Evolutionary conservation across 805 yeast genomes (phyloP), one percentile per base, ranked within the genome.

Genomic region (Ogataea pignaliae): DNA sequence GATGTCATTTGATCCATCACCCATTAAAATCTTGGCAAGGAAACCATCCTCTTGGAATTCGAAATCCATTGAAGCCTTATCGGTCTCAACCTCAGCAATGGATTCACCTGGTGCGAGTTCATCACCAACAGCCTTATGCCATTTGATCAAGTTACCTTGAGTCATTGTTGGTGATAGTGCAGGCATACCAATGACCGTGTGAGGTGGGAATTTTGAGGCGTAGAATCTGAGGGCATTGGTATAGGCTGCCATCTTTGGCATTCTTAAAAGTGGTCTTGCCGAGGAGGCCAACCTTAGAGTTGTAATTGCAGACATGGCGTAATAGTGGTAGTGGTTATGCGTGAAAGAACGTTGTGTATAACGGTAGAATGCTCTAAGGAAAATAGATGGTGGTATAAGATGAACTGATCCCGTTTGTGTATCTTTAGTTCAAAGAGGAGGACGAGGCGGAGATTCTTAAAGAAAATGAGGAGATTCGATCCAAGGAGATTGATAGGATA

Each of bases 81-180:
- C 99, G 55, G 99, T 91, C 73, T 91, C 99, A 53, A 91, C 85
- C 71, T 91, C 98, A 47, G 97, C 97, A 55, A 91, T 79, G 38
- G 93, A 83, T 63, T 90, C 97, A 68, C 99, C 99, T 16, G 97
- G 93, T 29, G 76, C 60, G 54, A 93, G 79, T 66, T 79, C 70
- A 65, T 93, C 99, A 61, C 99, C 99, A 33, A 83, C 87, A 37
- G 78, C 68, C 73, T 90, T 93, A 64, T 81, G 77, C 99, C 99
- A 93, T 47, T 79, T 73, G 34, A 91, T 91, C 53, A 93, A 73
- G 66, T 81, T 84, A 64, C 99, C 99, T 63, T 87, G 91, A 49
- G 97, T 86, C 99, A 93, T 93, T 43, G 99, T 93, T 53, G 99
- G 99, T n/a, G 98, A 91, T 59, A 93, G 74, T 10, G 99, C 99